Percentiles rank a stretch among this genome's conserved stretches.
Evolutionary conservation across 768 basidiomycete species (phyloP).

Genomic region (Cubamyces lactineus): DNA sequence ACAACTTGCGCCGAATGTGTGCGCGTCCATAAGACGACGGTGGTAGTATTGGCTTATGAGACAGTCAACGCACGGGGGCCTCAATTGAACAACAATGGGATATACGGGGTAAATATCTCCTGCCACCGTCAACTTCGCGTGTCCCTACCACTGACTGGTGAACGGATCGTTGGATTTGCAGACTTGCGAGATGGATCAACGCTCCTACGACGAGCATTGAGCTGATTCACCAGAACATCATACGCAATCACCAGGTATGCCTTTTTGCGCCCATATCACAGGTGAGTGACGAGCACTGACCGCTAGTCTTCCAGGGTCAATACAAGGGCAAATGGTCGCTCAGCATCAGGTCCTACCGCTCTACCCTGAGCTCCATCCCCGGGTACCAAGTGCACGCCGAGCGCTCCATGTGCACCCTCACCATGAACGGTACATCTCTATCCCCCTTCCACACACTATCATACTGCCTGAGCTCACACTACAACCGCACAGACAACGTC

Average conservation of each 20-base stretch:
- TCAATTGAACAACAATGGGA: neutral
- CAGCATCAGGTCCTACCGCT: constrained; percentile 73
- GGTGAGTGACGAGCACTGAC: neutral
- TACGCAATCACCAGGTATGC: constrained; percentile 68
- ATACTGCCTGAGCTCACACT: no score
- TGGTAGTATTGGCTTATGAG: no score
- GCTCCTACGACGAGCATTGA: constrained; percentile 75
- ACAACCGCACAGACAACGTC: constrained; percentile 52
- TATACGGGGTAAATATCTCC: constrained; percentile 14
- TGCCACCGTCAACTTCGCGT: neutral
- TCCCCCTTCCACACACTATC: no score
- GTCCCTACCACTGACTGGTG: neutral
- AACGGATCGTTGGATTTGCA: constrained; percentile 29
- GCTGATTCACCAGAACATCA: constrained; percentile 69
- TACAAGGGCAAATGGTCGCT: constrained; percentile 69
- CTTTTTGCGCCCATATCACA: neutral
- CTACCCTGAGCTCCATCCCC: constrained; percentile 61
- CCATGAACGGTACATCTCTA: constrained; percentile 68
- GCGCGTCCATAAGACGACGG: neutral
- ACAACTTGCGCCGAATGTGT: neutral
- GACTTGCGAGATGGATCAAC: constrained; percentile 81
- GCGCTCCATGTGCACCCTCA: constrained; percentile 73
- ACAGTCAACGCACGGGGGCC: no score
- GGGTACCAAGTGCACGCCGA: constrained; percentile 57
- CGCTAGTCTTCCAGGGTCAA: constrained; percentile 48